These are phyloP conservation scores for Chlamydomonas sphaeroides DNA, from an alignment of 139 green algal genomes.

Conservation along the genomic window DNA sequence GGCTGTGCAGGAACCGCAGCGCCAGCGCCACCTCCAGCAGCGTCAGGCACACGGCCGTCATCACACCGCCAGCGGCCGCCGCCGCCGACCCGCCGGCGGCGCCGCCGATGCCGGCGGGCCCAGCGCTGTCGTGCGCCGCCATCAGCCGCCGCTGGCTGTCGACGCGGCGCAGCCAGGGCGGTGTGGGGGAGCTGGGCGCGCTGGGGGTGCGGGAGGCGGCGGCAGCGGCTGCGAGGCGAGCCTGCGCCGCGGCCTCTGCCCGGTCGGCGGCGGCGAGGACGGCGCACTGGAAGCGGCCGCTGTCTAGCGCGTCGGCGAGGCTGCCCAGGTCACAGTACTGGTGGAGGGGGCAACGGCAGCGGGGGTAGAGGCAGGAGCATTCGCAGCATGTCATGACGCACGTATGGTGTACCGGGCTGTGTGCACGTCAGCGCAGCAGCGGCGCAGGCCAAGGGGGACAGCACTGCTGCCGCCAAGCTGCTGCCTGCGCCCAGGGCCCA, in stretches of 20 bases:
- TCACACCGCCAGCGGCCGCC: too few relatives aligned
- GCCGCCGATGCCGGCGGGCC: neutral
- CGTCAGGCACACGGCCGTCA: constrained; percentile 24
- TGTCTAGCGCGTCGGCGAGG: constrained; percentile 13
- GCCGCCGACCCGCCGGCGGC: too few relatives aligned
- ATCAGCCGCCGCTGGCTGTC: too few relatives aligned
- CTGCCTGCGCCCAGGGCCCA: too few relatives aligned
- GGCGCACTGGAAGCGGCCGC: neutral
- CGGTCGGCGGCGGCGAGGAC: constrained; percentile 11
- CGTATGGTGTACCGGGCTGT: too few relatives aligned
- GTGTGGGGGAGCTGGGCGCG: too few relatives aligned
- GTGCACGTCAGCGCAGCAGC: too few relatives aligned
- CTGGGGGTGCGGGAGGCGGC: neutral
- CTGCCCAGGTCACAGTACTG: constrained; percentile 14
- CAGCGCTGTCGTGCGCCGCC: too few relatives aligned
- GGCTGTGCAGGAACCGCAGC: constrained; percentile 76
- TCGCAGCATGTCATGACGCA: too few relatives aligned
- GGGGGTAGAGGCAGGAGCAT: neutral
- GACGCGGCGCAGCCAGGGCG: too few relatives aligned
- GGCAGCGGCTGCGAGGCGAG: neutral
- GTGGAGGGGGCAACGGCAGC: neutral
- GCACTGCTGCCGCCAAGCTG: too few relatives aligned
- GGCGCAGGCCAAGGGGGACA: too few relatives aligned
- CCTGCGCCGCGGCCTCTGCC: neutral
- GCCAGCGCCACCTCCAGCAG: constrained; percentile 50